Evolutionary conservation across 371 early-diverging fungal genomes (phyloP), one percentile per base, ranked within the genome.

Genomic region (Circinella minor): DNA sequence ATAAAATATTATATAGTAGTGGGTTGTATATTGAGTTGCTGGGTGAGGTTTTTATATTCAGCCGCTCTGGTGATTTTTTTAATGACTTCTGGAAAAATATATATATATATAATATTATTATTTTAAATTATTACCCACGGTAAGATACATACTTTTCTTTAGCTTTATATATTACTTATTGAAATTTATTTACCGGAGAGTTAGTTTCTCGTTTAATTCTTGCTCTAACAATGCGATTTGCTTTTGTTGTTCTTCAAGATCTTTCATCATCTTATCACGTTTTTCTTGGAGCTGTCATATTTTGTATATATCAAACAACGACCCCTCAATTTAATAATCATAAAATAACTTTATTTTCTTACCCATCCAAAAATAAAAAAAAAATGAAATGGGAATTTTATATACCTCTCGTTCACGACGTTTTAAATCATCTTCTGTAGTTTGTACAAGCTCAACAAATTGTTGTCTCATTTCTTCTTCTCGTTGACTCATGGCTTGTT

Each of bases 401-500:
- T 71, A 66, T 73, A 73, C 78, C 54, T 80, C 77, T 65, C 91
- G 91, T 75, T 93, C 93, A 14, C 90, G 83, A 61, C 87, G 82
- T 38, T 88, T 83, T 48, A 94, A 76, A 4, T 76, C 79, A 34
- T 80, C 76, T 71, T 94, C 95, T 82, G 91, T 93, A 64, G 90
- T 90, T 47, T 90, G 83, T n/a, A 94, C 93, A 70, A 89, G 84
- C 17, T 82, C 73, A 18, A 94, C 88, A 81, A 94, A 94, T 71
- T 80, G 80, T 73, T 88, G 87, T 13, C 92, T 85, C 76, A 95
- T 90, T 55, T 89, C 87, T 37, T 93, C 93, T 70, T 95, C 94
- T 54, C 84, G 89, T 18, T 86, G 77, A 43, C 85, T 81, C 91
- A 95, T 90, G n/a, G 92, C 93, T 59, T 90, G 85, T 20, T 79